Evolutionary conservation across 257 asterid species (phyloP).

Genomic region (Solanum stenotomum): DNA sequence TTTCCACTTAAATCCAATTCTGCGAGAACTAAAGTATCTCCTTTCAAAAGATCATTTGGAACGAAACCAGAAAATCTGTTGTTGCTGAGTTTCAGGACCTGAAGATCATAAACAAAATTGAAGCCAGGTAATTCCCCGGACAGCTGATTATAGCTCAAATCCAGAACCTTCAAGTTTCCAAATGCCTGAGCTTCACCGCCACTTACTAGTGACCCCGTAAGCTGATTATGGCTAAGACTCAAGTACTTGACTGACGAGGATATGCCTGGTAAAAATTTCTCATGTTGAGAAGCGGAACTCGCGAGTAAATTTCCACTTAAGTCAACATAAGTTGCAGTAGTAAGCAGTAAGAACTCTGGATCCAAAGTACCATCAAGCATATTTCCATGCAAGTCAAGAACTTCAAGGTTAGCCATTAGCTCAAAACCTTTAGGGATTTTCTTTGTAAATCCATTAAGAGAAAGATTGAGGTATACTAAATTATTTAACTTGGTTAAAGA

Average conservation of each 20-base stretch:
- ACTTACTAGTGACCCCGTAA: conserved; percentile 63
- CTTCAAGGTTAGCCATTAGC: conserved; percentile 63
- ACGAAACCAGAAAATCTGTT: conserved; percentile 64
- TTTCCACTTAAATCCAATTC: conserved; percentile 91
- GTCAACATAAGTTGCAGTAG: conserved; percentile 72
- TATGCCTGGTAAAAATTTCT: conserved; percentile 42
- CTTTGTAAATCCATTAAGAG: conserved; percentile 54
- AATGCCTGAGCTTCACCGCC: conserved; percentile 54
- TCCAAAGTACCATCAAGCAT: conserved; percentile 76
- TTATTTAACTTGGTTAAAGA: conserved; percentile 47
- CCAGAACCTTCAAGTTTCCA: conserved; percentile 69
- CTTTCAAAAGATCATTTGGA: conserved; percentile 78
- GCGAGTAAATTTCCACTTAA: conserved; percentile 64
- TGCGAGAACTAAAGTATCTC: conserved; percentile 62
- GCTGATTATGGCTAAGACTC: conserved; percentile 68
- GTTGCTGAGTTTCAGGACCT: conserved; percentile 70
- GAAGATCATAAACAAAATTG: conserved; percentile 78
- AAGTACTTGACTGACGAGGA: conserved; percentile 56
- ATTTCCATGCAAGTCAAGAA: conserved; percentile 83
- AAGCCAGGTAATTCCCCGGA: conserved; percentile 88
- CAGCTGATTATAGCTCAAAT: conserved; percentile 87
- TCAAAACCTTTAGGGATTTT: conserved; percentile 75
- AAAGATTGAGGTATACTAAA: conserved; percentile 66
- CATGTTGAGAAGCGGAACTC: conserved; percentile 35
- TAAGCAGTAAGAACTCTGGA: conserved; percentile 50